Conservation (phyloP, 768 basidiomycete genomes). For the Psilocybe tampanensis region DNA sequence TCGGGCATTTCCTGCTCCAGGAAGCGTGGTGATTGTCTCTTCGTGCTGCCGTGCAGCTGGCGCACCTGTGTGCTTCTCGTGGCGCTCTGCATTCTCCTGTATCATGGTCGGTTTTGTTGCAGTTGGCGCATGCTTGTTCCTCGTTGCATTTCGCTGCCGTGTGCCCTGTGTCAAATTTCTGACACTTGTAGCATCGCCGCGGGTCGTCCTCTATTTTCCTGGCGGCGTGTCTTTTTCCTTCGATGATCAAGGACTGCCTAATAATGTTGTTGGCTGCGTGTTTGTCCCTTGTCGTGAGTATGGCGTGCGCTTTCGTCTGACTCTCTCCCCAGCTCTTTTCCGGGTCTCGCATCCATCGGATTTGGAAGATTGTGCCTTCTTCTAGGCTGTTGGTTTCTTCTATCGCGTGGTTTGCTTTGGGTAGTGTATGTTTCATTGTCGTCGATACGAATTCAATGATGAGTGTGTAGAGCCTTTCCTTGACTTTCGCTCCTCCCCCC, state of each 20-base stretch:
- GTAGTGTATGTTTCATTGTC: not conserved
- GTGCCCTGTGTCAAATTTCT: conserved; percentile 8
- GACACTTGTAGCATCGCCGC: conserved; percentile 13
- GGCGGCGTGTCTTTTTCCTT: not conserved
- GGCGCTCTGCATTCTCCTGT: conserved; percentile 5
- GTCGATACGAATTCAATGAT: conserved; percentile 7
- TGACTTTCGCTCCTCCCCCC: not conserved
- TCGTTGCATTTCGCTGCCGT: conserved; percentile 1
- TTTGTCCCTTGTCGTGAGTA: conserved; percentile 4
- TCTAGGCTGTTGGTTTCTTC: conserved; percentile 1
- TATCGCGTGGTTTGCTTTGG: not conserved
- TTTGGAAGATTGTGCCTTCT: not conserved
- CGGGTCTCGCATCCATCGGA: conserved; percentile 12
- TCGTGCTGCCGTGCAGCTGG: conserved; percentile 3
- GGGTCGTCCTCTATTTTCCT: conserved; percentile 15
- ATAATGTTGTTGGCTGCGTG: conserved; percentile 6
- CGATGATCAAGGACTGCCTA: conserved; percentile 5
- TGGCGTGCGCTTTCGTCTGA: conserved; percentile 6
- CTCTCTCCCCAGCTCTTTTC: conserved; percentile 5
- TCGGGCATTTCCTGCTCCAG: conserved; percentile 12
- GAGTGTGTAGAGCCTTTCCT: not conserved
- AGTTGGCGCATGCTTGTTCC: conserved; percentile 13
- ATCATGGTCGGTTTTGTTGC: not conserved
- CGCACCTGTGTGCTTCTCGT: not conserved
- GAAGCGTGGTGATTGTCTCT: conserved; percentile 1